Percentiles rank a stretch among this genome's conserved stretches.
Evolutionary conservation across 2,329 filamentous ascomycete species (phyloP).

Genomic region (Aspergillus proliferans): DNA sequence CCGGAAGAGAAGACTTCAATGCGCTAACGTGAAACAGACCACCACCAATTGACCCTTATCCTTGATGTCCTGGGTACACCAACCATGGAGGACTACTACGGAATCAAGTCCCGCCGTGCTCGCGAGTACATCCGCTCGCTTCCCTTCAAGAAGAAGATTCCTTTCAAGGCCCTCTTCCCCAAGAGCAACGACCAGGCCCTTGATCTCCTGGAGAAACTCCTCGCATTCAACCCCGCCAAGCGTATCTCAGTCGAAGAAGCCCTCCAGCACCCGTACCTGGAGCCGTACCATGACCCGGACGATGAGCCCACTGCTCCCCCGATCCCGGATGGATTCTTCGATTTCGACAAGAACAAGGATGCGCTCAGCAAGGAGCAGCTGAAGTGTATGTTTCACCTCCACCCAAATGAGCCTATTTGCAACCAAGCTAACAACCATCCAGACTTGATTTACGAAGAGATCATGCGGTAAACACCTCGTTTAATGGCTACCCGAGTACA

Average conservation of each 20-base stretch:
- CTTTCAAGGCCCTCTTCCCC: constrained; percentile 93
- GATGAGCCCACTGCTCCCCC: constrained; percentile 95
- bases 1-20: not conserved
- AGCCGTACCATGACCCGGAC: constrained; percentile 97
- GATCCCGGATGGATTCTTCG: constrained; percentile 98
- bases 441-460: constrained; percentile 93
- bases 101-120: constrained; percentile 95
- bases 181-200: constrained; percentile 97
- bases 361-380: constrained; percentile 96
- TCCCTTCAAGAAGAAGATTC: constrained; percentile 99
- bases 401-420: constrained; percentile 13
- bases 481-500: not conserved
- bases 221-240: constrained; percentile 98
- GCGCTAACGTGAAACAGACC: constrained; percentile 53
- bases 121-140: constrained; percentile 97
- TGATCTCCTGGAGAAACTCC: constrained; percentile 87
- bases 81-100: constrained; percentile 99
- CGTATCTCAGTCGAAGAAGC: constrained; percentile 97
- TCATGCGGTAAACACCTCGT: constrained; percentile 58
- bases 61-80: constrained; percentile 95
- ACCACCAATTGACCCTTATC: constrained; percentile 95
- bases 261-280: constrained; percentile 93
- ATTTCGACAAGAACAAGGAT: constrained; percentile 99
- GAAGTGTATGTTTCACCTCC: constrained; percentile 57
- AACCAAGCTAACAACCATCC: constrained; percentile 1